Evolutionary conservation across 306 rosid species (phyloP), one percentile per base, ranked within the genome.

Genomic region (Gillenia trifoliata): DNA sequence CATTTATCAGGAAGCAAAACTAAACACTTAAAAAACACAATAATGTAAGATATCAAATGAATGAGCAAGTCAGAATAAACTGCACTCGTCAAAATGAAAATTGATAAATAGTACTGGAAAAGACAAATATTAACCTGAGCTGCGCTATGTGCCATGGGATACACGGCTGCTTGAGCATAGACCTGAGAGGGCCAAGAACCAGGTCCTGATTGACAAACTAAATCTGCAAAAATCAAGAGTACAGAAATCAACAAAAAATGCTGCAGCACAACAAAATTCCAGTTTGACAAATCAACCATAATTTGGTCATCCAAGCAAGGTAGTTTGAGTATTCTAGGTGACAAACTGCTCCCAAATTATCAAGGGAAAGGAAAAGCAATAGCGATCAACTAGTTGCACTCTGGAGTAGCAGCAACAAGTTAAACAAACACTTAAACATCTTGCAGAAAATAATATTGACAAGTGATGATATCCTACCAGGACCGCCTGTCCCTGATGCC

Each of bases 191-290:
- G 92, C 99, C 99, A 95, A 31, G 95, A 85, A 75, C 91, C 86
- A 59, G 99, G 99, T 82, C 99, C 99, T 75, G 99, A 95, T 80
- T 92, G 99, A 82, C 99, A 95, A 74, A 95, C 92, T 81, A 95
- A 85, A 85, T 95, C 99, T 95, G 93, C 68, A 70, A 73, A 72
- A 75, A 62, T 68, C 29, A 61, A 50, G 64, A 69, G 54, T 43
- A 66, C 73, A 66, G 17, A 36, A 16, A 57, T 64, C 49, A 82
- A 80, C 77, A 54, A 80, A 77, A 52, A 29, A 16, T 70, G 54
- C 55, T 13, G 79, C 36, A 38, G 52, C 74, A 64, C 52, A 26
- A 17, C 66, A 45, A 72, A 4, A 62, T 57, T 38, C 34, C 31
- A 11, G 59, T 26, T 74, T 41, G 62, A 45, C 29, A 23, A 22